These are phyloP conservation scores for Limonomyces culmigenus DNA, from an alignment of 1,284 basidiomycete genomes.

Conservation along the genomic window DNA sequence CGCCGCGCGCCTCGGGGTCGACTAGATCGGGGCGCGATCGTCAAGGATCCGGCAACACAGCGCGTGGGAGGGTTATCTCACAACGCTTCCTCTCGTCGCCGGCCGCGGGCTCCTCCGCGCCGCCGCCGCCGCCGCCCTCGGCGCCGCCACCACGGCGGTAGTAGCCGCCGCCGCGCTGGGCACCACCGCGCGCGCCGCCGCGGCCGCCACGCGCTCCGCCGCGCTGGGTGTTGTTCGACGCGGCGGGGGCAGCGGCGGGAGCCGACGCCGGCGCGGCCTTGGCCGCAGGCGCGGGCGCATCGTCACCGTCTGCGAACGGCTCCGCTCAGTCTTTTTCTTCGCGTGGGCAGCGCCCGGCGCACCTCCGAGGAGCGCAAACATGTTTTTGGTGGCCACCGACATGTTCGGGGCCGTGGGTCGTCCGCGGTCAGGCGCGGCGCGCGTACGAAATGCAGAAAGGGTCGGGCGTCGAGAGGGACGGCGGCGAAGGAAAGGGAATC, in stretches of 20 bases:
- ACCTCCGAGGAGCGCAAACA: constrained; percentile 68
- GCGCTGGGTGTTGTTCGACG: constrained; percentile 15
- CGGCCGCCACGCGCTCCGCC: constrained; percentile 16
- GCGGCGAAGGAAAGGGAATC: too few relatives aligned
- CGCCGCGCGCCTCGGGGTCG: constrained; percentile 20
- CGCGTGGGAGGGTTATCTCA: constrained; percentile 21
- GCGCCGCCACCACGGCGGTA: constrained; percentile 31
- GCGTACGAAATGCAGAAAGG: constrained; percentile 9
- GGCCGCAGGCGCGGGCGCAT: constrained; percentile 24
- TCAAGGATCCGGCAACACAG: constrained; percentile 2
- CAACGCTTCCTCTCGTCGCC: constrained; percentile 34
- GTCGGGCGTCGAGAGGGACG: neutral
- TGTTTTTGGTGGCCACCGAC: constrained; percentile 79
- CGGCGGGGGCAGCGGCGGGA: neutral
- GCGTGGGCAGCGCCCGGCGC: constrained; percentile 10
- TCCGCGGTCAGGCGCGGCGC: constrained; percentile 19
- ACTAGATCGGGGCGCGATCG: constrained; percentile 6
- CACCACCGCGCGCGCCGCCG: constrained; percentile 50
- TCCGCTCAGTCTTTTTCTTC: neutral
- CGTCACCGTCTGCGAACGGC: constrained; percentile 22
- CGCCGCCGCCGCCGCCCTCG: constrained; percentile 15
- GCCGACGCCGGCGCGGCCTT: constrained; percentile 8
- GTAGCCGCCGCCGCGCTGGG: constrained; percentile 57
- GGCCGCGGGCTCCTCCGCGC: constrained; percentile 24
- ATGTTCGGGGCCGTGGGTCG: constrained; percentile 45